Evolutionary conservation across 1,284 basidiomycete species (phyloP).

Genomic region (Porodaedalea pini): DNA sequence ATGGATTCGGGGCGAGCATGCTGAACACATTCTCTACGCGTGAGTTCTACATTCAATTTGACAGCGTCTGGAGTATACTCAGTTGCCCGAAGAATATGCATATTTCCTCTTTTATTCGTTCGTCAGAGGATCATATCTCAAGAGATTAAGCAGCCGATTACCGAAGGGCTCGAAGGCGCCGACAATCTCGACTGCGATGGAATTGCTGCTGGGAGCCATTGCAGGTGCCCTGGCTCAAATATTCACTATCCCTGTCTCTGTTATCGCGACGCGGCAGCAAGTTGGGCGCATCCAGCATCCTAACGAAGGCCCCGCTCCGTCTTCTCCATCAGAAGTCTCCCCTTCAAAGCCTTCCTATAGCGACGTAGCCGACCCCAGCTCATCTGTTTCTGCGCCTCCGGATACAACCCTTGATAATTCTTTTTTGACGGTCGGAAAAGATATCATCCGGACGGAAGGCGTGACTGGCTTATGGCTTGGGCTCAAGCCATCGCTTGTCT

Average conservation of each 20-base stretch:
- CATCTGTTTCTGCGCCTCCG: slow-evolving; percentile 19
- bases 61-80: neutral
- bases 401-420: slow-evolving; percentile 49
- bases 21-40: slow-evolving; percentile 96
- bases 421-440: slow-evolving; percentile 76
- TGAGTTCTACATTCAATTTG: slow-evolving; percentile 41
- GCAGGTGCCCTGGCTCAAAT: slow-evolving; percentile 96
- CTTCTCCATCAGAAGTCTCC: slow-evolving; percentile 17
- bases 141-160: slow-evolving; percentile 55
- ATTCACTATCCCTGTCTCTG: slow-evolving; percentile 97
- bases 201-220: slow-evolving; percentile 85
- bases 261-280: slow-evolving; percentile 98
- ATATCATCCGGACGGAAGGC: slow-evolving; percentile 93
- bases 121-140: slow-evolving; percentile 80
- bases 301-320: slow-evolving; percentile 23
- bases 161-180: slow-evolving; percentile 55
- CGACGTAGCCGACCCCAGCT: slow-evolving; percentile 21
- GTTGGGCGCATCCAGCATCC: slow-evolving; percentile 48
- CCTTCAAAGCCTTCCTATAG: slow-evolving; percentile 19
- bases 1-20: slow-evolving; percentile 97
- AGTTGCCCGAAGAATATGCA: slow-evolving; percentile 68
- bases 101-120: slow-evolving; percentile 99
- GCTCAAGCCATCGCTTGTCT: slow-evolving; percentile 86
- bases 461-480: slow-evolving; percentile 92
- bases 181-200: slow-evolving; percentile 73